phyloP scores from a whole-genome alignment of 352 stramenopile genomes.

The Phytopythium delawarense region DNA sequence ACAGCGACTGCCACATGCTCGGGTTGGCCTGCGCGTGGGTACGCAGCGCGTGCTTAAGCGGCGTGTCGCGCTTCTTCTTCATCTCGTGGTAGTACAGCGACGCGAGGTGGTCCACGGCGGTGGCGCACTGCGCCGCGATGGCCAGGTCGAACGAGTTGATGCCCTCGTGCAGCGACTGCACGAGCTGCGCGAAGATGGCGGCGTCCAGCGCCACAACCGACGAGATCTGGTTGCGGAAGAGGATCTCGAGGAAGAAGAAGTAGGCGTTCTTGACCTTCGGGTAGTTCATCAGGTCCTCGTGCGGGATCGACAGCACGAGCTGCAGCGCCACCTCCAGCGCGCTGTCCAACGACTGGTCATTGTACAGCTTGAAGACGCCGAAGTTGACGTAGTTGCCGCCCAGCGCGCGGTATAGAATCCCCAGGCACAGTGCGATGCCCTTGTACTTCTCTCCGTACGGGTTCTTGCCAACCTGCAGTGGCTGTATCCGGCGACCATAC shows the following conservation, averaged over 20 bases:
- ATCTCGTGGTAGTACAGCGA: constrained; percentile 95
- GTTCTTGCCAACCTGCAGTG: constrained; percentile 75
- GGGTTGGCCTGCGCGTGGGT: constrained; percentile 91
- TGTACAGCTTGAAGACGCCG: constrained; percentile 98
- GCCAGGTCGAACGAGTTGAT: constrained; percentile 89
- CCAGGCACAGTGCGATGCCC: constrained; percentile 93
- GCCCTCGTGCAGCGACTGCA: constrained; percentile 91
- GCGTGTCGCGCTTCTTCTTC: constrained; percentile 94
- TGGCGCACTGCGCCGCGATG: constrained; percentile 94
- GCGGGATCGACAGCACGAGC: constrained; percentile 93
- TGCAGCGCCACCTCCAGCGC: constrained; percentile 94
- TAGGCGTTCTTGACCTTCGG: constrained; percentile 98
- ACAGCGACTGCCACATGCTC: constrained; percentile 86
- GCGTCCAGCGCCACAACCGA: constrained; percentile 92
- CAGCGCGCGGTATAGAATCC: constrained; percentile 84
- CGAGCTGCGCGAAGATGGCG: constrained; percentile 94
- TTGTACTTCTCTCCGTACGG: constrained; percentile 98
- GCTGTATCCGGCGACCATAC: constrained; percentile 90
- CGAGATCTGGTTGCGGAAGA: constrained; percentile 97
- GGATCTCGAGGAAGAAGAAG: constrained; percentile 97
- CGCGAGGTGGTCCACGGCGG: constrained; percentile 93
- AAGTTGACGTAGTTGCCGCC: constrained; percentile 99
- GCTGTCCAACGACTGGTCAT: constrained; percentile 93
- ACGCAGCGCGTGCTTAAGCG: constrained; percentile 90
- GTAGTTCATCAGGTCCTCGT: constrained; percentile 96